A percentile compares a stretch with the other conserved stretches of the same genome.
Conservation (phyloP, 176 grass and related monocot species). For the Oryza australiensis region DNA sequence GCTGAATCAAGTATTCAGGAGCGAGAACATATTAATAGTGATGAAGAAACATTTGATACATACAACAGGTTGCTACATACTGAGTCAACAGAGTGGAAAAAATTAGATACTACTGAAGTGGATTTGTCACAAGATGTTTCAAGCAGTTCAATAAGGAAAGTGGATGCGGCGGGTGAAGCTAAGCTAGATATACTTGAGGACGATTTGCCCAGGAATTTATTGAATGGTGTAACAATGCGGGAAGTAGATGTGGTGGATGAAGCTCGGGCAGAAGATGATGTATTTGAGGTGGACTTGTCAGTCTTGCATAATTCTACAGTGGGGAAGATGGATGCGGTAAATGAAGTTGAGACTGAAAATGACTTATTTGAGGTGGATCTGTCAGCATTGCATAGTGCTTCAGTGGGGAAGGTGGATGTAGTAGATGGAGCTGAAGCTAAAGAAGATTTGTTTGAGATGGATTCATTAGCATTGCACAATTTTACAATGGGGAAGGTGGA, state of each 20-base stretch:
- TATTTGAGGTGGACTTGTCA: neutral
- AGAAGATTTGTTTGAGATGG: neutral
- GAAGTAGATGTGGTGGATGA: neutral
- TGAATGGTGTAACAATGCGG: neutral
- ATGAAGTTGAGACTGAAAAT: neutral
- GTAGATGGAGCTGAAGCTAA: neutral
- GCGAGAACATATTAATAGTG: conserved; percentile 30
- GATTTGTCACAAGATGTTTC: conserved; percentile 21
- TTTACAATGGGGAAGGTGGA: neutral
- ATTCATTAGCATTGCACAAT: neutral
- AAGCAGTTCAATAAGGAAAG: conserved; percentile 1
- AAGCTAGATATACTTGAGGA: neutral
- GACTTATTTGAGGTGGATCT: neutral
- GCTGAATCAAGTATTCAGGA: conserved; percentile 33
- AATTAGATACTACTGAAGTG: neutral
- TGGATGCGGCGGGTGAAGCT: neutral
- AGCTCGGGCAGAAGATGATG: neutral
- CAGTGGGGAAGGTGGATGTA: neutral
- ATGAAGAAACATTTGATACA: conserved; percentile 29
- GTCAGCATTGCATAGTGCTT: neutral
- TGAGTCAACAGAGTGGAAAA: conserved; percentile 23
- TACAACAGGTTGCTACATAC: conserved; percentile 10
- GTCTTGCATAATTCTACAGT: neutral
- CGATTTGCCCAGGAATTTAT: neutral
- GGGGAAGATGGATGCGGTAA: neutral